Evolutionary conservation across 2,329 filamentous ascomycete genomes (phyloP).

Genomic region (Elsinoe arachidis): DNA sequence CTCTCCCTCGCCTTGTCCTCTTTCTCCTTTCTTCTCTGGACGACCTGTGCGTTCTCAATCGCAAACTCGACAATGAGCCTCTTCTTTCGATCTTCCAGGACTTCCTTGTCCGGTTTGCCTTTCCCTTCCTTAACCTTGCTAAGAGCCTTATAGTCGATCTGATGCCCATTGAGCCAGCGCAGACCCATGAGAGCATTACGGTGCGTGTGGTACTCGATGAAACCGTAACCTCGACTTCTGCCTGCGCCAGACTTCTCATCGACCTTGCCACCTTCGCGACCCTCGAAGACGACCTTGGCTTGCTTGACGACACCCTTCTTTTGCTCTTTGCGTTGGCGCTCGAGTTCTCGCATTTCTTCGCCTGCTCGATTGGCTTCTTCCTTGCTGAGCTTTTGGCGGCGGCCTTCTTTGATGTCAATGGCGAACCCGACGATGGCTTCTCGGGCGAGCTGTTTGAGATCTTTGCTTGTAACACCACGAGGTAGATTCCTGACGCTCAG

Average conservation of each 20-base stretch:
- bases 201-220: conserved; percentile 93
- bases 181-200: conserved; percentile 91
- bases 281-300: conserved; percentile 91
- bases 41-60: conserved; percentile 94
- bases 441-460: conserved; percentile 81
- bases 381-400: conserved; percentile 70
- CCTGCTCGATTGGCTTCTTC: conserved; percentile 78
- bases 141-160: conserved; percentile 43
- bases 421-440: conserved; percentile 93
- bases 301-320: conserved; percentile 84
- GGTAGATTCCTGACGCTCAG: conserved; percentile 89
- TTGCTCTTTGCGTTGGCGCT: conserved; percentile 68
- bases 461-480: conserved; percentile 71
- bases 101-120: conserved; percentile 32
- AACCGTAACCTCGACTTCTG: conserved; percentile 86
- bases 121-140: conserved; percentile 35
- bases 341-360: conserved; percentile 70
- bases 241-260: conserved; percentile 67
- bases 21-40: conserved; percentile 63
- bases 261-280: conserved; percentile 74
- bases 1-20: conserved; percentile 49
- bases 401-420: conserved; percentile 71
- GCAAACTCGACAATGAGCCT: conserved; percentile 92
- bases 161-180: conserved; percentile 80
- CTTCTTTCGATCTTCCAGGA: conserved; percentile 67